Base-by-base conservation (phyloP, 2,329 filamentous ascomycete species). In the Cryphonectria carpinicola region DNA sequence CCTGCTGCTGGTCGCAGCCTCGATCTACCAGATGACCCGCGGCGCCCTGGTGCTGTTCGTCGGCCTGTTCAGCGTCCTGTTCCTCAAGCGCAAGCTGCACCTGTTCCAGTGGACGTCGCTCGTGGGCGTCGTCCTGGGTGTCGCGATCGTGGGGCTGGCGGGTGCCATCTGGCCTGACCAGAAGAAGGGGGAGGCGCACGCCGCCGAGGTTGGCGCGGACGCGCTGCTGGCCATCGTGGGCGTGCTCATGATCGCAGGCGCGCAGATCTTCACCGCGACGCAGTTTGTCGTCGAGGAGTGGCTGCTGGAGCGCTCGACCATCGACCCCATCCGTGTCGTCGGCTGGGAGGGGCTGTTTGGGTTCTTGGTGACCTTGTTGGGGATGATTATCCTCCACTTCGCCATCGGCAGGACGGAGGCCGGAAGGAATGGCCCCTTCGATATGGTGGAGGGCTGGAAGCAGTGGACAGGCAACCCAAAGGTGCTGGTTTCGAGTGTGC, bases 21-120 rank as follows among this genome's bases (percentile, higher is more conserved):
- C 93, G 72, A 98, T 99, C 78, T 99, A 98, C 82, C 96, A 99
- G 83, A 99, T 99, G 96, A 98, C 95, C 1, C 87, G 96, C 71
- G 96, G 96, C 11, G 96, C 96, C 0, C 86, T 99, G 58, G 95
- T 99, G 3, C 86, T 99, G 8, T 99, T 99, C 76, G 96, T 99
- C 28, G 96, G 96, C 0, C 84, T 98, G 0, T 98, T 99, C 83
- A 97, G 94, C 77, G 95, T 99, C 39, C 77, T 97, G 17, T 98
- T 99, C 80, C 85, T 99, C 70, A 91, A 89, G 76, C 89, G 94
- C 64, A 91, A 89, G 75, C 86, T 99, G 46, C 88, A 90, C 72
- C 79, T 92, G n/a, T 98, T 95, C 84, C 96, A 99, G 80, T 99
- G 96, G 96, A 84, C 93, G 70, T 93, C 94, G 7, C 87, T 99